Evolutionary conservation across 2,329 filamentous ascomycete species (phyloP), one percentile per base, ranked within the genome.

Genomic region (Sclerotinia subarctica): DNA sequence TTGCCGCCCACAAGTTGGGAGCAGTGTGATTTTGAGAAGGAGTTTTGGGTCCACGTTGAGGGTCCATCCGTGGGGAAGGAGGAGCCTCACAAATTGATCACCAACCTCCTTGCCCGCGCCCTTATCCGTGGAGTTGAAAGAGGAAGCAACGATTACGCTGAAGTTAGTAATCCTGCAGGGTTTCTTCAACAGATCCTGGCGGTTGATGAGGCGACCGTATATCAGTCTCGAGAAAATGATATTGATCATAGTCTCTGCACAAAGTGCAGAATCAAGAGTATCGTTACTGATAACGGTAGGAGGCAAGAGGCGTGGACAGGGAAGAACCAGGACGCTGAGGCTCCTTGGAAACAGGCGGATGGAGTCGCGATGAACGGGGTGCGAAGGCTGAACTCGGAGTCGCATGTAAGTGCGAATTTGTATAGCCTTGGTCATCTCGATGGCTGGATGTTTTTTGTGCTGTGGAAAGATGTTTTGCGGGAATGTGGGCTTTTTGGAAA

Each of bases 211-310:
- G 13, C 0, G 2, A 19, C 15, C 7, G 13, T 19, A 13, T 62
- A 62, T 17, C 21, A 19, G 46, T 51, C 46, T 44, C 58, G 10
- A 13, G 15, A n/a, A 26, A 35, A 26, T 35, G 46, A 62, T 11
- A 13, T 38, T 19, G 29, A 62, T 29, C 8, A 51, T 15, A 26
- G 17, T 24, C 29, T 51, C 11, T 62, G 58, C 58, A n/a, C 46
- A 19, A 62, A 62, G 35, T 62, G 58, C 29, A 49, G 58, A 49
- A n/a, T 62, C 29, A 38, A 26, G 44, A 46, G 19, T 2, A 26
- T 62, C 46, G 32, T 62, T 19, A 62, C 58, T 19, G 58, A 62
- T 51, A 51, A 35, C 15, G 58, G 46, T 29, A 47, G 58, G n/a
- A 49, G 58, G 38, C 46, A 17, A 51, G 46, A 49, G 32, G 29